A percentile compares a stretch with the other conserved stretches of the same genome.
phyloP scores from a whole-genome alignment of 768 basidiomycete species.

The Suillus occidentalis region DNA sequence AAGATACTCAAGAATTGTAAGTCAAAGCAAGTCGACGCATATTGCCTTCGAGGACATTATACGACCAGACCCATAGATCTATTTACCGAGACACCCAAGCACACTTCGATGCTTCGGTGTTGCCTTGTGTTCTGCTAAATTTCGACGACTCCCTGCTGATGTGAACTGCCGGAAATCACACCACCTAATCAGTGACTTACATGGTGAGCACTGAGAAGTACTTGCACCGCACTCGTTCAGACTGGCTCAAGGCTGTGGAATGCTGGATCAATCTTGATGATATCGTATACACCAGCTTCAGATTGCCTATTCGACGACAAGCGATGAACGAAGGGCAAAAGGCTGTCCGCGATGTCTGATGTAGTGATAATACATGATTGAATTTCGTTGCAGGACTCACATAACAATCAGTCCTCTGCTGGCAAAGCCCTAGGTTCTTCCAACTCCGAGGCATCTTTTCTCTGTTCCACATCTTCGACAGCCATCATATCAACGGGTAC shows the following conservation, averaged over 20 bases:
- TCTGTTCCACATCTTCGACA: slow-evolving; percentile 45
- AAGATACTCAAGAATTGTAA: background rate
- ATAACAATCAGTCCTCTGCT: background rate
- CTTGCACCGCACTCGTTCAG: background rate
- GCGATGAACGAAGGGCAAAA: background rate
- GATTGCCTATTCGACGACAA: background rate
- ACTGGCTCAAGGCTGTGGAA: background rate
- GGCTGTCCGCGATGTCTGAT: background rate
- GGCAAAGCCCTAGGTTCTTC: background rate
- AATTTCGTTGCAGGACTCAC: background rate
- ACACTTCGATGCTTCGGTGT: background rate
- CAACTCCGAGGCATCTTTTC: slow-evolving; percentile 31
- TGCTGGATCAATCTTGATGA: background rate
- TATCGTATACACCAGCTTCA: background rate
- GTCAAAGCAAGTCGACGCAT: background rate
- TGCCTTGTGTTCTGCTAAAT: background rate
- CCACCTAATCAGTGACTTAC: background rate
- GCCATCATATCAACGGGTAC: slow-evolving; percentile 43
- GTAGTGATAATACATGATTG: background rate
- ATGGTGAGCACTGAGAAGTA: background rate
- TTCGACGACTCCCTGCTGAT: background rate
- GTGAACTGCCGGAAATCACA: background rate
- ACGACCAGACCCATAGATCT: background rate
- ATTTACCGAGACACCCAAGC: background rate
- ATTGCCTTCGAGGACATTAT: background rate